phyloP scores from a whole-genome alignment of 208 protist genomes.

The Acanthamoeba culbertsoni region DNA sequence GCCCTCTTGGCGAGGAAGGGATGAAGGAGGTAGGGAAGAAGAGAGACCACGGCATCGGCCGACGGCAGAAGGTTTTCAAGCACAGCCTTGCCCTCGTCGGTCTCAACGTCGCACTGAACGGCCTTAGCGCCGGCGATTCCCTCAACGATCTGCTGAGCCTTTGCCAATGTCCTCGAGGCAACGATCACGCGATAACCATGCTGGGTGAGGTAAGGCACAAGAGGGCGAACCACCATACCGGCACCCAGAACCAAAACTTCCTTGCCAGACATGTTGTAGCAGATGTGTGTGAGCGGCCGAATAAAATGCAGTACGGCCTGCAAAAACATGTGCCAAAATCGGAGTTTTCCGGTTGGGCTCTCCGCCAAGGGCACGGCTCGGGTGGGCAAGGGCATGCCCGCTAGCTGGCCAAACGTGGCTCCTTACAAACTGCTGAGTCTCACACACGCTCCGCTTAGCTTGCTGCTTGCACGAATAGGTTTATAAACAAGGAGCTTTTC shows the following conservation, averaged over 20 bases:
- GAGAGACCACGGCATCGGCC: slow-evolving; percentile 79
- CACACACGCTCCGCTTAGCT: no score
- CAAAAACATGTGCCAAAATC: background rate
- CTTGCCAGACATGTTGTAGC: background rate
- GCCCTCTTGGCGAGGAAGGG: slow-evolving; percentile 77
- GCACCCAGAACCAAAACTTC: slow-evolving; percentile 80
- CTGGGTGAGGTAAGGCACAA: slow-evolving; percentile 79
- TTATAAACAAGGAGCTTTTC: background rate
- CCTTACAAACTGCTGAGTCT: no score
- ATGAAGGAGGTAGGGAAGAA: slow-evolving; percentile 74
- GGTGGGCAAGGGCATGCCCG: no score
- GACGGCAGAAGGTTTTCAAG: slow-evolving; percentile 75
- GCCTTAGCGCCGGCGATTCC: slow-evolving; percentile 23
- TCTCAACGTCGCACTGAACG: slow-evolving; percentile 67
- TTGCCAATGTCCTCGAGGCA: slow-evolving; percentile 44
- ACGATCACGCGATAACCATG: slow-evolving; percentile 74
- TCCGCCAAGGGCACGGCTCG: background rate
- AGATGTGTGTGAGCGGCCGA: background rate
- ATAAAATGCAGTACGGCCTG: no score
- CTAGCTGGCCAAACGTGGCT: no score
- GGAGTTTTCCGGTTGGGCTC: background rate
- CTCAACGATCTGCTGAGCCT: slow-evolving; percentile 55
- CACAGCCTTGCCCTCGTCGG: slow-evolving; percentile 50
- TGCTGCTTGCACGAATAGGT: no score
- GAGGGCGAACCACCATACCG: slow-evolving; percentile 77